Evolutionary conservation across 345 rosid genomes (phyloP).

Genomic region (Crucihimalaya himalaica): DNA sequence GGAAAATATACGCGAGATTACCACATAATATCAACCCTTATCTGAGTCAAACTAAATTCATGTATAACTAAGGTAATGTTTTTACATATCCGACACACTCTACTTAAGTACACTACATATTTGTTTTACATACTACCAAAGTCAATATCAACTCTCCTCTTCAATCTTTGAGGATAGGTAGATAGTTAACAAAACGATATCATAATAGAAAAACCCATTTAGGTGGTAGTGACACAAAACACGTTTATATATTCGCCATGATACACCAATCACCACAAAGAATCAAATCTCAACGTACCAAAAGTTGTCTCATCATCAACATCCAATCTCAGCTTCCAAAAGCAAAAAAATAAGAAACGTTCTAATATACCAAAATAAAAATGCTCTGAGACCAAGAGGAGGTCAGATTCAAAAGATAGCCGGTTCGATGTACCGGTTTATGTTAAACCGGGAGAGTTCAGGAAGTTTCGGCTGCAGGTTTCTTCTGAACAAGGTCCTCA

Average conservation of each 20-base stretch:
- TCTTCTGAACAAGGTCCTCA: constrained; percentile 64
- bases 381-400: constrained; percentile 12
- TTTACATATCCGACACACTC: too few species aligned
- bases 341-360: not conserved
- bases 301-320: constrained; percentile 23
- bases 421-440: not conserved
- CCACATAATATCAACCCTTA: too few species aligned
- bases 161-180: not conserved
- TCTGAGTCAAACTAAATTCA: too few species aligned
- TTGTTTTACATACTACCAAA: too few species aligned
- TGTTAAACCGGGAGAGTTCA: not conserved
- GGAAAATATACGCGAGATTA: too few species aligned
- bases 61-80: too few species aligned
- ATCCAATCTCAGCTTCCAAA: constrained; percentile 15
- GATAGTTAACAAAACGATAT: not conserved
- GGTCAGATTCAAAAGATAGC: not conserved
- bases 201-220: not conserved
- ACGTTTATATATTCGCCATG: not conserved
- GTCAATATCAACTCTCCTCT: not conserved
- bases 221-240: constrained; percentile 5
- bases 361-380: constrained; percentile 25
- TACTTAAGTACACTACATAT: too few species aligned
- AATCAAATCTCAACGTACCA: constrained; percentile 31
- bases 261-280: constrained; percentile 25
- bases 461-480: constrained; percentile 36